Conservation (phyloP, 192 early-diverging fungal genomes). For the Mortierella alpina region DNA sequence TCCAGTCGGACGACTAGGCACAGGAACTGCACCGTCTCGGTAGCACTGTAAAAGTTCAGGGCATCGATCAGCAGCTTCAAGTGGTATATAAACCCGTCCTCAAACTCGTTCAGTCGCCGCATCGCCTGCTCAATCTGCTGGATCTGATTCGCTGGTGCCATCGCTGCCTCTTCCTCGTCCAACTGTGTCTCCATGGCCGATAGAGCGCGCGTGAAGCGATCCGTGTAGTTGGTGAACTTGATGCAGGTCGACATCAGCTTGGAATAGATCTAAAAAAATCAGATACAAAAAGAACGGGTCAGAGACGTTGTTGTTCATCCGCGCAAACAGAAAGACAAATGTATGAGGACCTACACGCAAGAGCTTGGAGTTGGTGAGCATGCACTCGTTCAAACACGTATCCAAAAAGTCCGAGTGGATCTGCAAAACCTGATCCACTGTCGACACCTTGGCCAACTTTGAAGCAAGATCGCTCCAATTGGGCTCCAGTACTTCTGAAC, state of each 20-base stretch:
- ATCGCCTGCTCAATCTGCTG: conserved; percentile 55
- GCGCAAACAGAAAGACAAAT: no score
- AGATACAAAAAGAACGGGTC: no score
- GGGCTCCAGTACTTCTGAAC: conserved; percentile 94
- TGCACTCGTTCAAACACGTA: conserved; percentile 89
- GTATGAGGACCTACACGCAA: conserved; percentile 74
- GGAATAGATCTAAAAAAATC: conserved; percentile 65
- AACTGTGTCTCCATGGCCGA: conserved; percentile 51
- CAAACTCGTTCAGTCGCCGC: conserved; percentile 62
- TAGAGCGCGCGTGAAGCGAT: conserved; percentile 62
- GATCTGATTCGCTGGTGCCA: conserved; percentile 49
- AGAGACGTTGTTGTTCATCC: background rate
- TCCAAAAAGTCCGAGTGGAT: conserved; percentile 88
- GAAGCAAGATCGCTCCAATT: conserved; percentile 81
- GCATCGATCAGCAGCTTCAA: conserved; percentile 80
- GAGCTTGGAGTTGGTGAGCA: conserved; percentile 85
- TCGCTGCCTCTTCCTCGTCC: conserved; percentile 32
- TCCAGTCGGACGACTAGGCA: conserved; percentile 77
- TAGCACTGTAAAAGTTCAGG: conserved; percentile 82
- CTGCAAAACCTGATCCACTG: conserved; percentile 88
- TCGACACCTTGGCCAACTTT: conserved; percentile 72
- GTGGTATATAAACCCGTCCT: conserved; percentile 71
- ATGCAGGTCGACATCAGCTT: conserved; percentile 70
- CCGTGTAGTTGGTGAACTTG: conserved; percentile 67
- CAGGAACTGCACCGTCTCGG: conserved; percentile 71